Evolutionary conservation across 108 stramenopile genomes (phyloP), one percentile per base, ranked within the genome.

Genomic region (Chaetoceros tenuissimus): DNA sequence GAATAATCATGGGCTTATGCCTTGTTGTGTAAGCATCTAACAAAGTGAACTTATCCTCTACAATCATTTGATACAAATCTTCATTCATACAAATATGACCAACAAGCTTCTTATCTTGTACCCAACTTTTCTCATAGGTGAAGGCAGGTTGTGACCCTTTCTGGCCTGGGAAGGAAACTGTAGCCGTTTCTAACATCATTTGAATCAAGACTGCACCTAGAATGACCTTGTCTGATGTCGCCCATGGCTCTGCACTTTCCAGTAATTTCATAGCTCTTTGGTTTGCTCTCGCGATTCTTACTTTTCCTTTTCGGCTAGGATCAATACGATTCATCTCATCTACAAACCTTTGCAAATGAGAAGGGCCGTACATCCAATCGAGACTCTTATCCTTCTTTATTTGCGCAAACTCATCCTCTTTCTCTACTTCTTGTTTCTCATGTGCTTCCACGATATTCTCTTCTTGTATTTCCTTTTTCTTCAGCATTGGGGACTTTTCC

Each of bases 1-100:
- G 93, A 16, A 94, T 74, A 31, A 96, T 73, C 97, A 98, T 98
- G 5, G 97, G 97, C 31, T 79, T 85, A 53, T 78, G 69, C 19
- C 85, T 55, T 24, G 77, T 85, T 26, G 77, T 80, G 60, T 48
- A 57, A n/a, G 68, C 59, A 29, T 68, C 51, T 55, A 71, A 52
- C 49, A 63, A 60, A 23, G 63, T 43, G 43, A 75, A 52, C 40
- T 75, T 60, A 31, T 75, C 73, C 30, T 75, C 71, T 5, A 74
- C 51, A 54, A 81, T 55, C 28, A 65, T 44, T 31, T 72, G 68
- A 28, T 55, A 68, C 3, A 89, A 48, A 13, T 64, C 59, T 23
- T 75, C 66, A 28, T 80, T 60, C 24, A 82, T 46, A 3, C 68
- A 61, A 46, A 89, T 55, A 48, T 53, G 48, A 23, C 60, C 62